Evolutionary conservation across 805 yeast genomes (phyloP).

Genomic region (Wickerhamomyces rabaulensis): DNA sequence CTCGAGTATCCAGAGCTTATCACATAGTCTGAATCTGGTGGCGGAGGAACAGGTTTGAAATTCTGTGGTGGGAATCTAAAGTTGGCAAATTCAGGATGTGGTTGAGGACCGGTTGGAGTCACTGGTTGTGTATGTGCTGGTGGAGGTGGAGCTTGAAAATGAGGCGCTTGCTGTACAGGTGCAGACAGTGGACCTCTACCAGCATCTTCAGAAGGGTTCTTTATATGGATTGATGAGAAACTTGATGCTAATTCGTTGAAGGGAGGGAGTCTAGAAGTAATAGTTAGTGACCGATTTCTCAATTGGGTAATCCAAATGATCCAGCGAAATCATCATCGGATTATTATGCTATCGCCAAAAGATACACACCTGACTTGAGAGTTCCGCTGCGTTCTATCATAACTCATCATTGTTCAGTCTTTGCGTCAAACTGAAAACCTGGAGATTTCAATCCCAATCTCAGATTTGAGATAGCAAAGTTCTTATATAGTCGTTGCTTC

Average conservation of each 20-base stretch:
- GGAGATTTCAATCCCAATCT: no score
- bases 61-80: neutral
- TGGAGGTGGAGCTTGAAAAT: neutral
- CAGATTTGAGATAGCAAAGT: neutral
- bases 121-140: neutral
- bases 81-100: neutral
- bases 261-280: conserved; percentile 19
- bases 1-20: neutral
- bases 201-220: neutral
- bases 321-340: neutral
- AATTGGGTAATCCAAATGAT: conserved; percentile 6
- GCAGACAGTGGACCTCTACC: neutral
- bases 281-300: neutral
- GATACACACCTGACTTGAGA: conserved; percentile 8
- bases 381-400: conserved; percentile 2
- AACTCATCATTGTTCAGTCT: conserved; percentile 9
- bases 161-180: neutral
- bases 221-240: conserved; percentile 5
- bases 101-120: neutral
- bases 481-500: neutral
- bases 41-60: neutral
- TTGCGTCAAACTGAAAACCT: no score
- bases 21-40: neutral
- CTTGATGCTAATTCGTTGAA: conserved; percentile 19
- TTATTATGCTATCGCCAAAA: no score